Evolutionary conservation across 768 basidiomycete species (phyloP).

Genomic region (Boletus rex-veris): DNA sequence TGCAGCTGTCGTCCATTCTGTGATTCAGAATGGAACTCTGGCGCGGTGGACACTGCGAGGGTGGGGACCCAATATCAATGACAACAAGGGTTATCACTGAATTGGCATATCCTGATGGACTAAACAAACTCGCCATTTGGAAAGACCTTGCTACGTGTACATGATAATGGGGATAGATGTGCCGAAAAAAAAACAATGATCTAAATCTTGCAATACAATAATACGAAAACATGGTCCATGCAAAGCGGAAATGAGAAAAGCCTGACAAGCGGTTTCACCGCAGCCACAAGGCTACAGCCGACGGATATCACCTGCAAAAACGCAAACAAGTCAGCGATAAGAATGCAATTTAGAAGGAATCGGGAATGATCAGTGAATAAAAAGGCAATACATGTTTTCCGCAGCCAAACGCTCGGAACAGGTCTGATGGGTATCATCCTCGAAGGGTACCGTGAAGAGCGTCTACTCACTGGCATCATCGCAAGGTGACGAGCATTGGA

Average conservation of each 20-base stretch:
- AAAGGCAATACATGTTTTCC: slow-evolving; percentile 67
- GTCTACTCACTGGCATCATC: slow-evolving; percentile 25
- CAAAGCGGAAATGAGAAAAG: not conserved
- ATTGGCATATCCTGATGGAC: not conserved
- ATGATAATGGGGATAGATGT: not conserved
- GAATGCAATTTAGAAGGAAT: not conserved
- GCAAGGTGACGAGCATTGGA: slow-evolving; percentile 35
- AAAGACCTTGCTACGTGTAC: slow-evolving; percentile 10
- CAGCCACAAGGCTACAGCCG: not conserved
- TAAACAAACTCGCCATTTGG: not conserved
- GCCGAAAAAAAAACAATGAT: not conserved
- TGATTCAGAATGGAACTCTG: no score
- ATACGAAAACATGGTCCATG: slow-evolving; percentile 14
- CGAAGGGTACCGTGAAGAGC: slow-evolving; percentile 6
- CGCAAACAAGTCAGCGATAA: slow-evolving; percentile 3
- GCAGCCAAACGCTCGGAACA: slow-evolving; percentile 64
- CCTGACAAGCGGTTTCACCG: not conserved
- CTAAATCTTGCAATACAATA: slow-evolving; percentile 7
- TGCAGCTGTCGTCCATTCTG: not conserved
- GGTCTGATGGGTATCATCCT: slow-evolving; percentile 76
- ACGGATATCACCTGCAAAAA: slow-evolving; percentile 7
- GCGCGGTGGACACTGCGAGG: no score
- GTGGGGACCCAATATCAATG: no score
- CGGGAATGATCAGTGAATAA: slow-evolving; percentile 30
- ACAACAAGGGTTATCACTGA: no score